Percentiles rank a stretch among this genome's conserved stretches.
phyloP scores from a whole-genome alignment of 176 grass and related monocot species.

The Zoysia japonica region DNA sequence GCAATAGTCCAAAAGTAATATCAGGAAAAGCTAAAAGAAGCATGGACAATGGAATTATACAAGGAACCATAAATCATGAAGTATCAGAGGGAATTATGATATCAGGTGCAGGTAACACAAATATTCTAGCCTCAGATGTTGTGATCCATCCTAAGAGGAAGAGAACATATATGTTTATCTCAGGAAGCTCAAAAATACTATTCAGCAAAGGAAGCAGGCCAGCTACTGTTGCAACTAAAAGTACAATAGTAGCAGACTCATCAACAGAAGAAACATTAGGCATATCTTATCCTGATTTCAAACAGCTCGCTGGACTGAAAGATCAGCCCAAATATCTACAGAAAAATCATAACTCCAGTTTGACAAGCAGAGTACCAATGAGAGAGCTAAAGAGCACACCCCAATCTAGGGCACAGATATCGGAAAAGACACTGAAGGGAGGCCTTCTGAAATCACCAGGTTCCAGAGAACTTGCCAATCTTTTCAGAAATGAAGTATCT shows the following conservation, averaged over 20 bases:
- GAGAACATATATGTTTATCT: conserved; percentile 49
- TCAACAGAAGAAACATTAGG: conserved; percentile 40
- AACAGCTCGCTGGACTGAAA: conserved; percentile 13
- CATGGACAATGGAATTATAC: conserved; percentile 2
- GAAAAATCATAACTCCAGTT: conserved; percentile 34
- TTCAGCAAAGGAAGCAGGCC: conserved; percentile 44
- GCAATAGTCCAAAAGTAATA: conserved; percentile 22
- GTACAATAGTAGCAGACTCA: conserved; percentile 34
- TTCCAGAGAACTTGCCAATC: conserved; percentile 54
- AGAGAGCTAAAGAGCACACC: conserved; percentile 38
- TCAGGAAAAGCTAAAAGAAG: conserved; percentile 39
- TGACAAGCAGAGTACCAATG: conserved; percentile 34
- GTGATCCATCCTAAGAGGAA: conserved; percentile 51
- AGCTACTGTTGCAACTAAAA: conserved; percentile 12
- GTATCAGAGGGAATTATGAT: conserved; percentile 28
- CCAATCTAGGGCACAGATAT: conserved; percentile 34
- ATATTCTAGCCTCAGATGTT: conserved; percentile 39
- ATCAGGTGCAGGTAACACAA: conserved; percentile 35
- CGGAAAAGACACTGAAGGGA: conserved; percentile 40
- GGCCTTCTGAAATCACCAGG: conserved; percentile 40
- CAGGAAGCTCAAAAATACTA: conserved; percentile 39
- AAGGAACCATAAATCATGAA: conserved; percentile 29
- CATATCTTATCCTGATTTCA: conserved; percentile 36
- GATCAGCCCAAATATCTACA: conserved; percentile 29
- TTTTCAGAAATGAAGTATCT: conserved; percentile 42